Base-by-base conservation (phyloP, 305 asterid genomes). In the Solanum hybrid region DNA sequence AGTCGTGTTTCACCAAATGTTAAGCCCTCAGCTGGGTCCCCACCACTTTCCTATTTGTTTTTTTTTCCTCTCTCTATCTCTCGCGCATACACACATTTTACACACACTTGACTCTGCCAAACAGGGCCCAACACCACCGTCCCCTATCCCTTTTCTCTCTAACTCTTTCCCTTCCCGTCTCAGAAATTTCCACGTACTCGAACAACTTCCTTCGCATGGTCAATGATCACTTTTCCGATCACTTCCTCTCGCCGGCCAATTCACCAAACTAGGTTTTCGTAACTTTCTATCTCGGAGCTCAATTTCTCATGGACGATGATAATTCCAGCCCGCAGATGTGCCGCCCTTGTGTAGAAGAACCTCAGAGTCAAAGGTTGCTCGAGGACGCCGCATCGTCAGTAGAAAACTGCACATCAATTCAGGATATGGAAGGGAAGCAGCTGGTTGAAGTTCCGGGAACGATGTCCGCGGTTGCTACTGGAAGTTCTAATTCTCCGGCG, bases 341-440 rank as follows among this genome's bases (percentile, higher is more conserved):
- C 38, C 40, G 71, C 36, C 86, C 87, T 24, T 7, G 82, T 69
- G 29, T 36, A 24, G 90, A 89, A 36, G 71, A 86, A 35, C 95
- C 96, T 86, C 94, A 91, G 92, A 92, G 94, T 12, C 94, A 92
- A 60, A 96, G 93, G 26, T 92, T 94, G 86, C 96, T 91, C 34
- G 93, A 93, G 16, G 94, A 91, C 64, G 80, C 92, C 60, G 88
- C 91, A 3, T 76, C 60, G 86, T 35, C 88, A 46, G 36, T 79
- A 20, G 91, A 92, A 85, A 11, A 79, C 29, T 92, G 90, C 7
- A 81, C 36, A 27, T 64, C 87, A 12, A 38, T 87, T 37, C 26
- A 7, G 17, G 86, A 90, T 87, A 78, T 38, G 88, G 90, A 90
- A 56, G 93, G 79, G 34, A 24, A 84, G 9, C 92, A 92, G 92